Base-by-base conservation (phyloP, 1,139 yeast species). In the Pneumocystis murina region DNA sequence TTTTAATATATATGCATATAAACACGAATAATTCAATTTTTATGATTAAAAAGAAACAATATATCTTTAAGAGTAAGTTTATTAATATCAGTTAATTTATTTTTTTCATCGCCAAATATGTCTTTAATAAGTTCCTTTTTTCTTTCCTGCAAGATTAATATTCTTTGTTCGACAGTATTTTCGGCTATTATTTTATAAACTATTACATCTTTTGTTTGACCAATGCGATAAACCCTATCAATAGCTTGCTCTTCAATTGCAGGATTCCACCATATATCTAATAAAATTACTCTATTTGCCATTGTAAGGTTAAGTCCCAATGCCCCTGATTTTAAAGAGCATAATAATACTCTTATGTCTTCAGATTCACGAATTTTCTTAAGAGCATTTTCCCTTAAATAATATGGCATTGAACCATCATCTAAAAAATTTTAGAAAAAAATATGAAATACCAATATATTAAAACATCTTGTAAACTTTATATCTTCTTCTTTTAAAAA, bases 141-240 rank as follows among this genome's bases (percentile, higher is more conserved):
- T 67, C 72, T 72, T 38, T 79, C 79, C 68, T 83, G 86, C 43
- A 82, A 72, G 64, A 72, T 98, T 68, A 92, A 78, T 66, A 92
- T 95, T 72, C 92, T 96, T 74, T 92, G 98, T 74, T 92, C 99
- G 20, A 92, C 96, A 0, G 98, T 92, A 71, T 94, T 98, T 71
- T 92, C 92, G 68, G 96, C 86, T 28, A 94, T 97, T 76, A 94
- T 88, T 72, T 98, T 80, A 74, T 94, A 92, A 28, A 92, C 97
- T 82, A 90, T 87, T 61, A 92, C 99, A 75, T 92, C 97, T 55
- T 74, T 71, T 3, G 76, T 75, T 70, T 83, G 87, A 2, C 87
- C 87, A 59, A 83, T 77, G 66, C 87, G 75, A 69, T 83, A 82
- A 4, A 80, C 85, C 60, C 87, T 75, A 69, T 83, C 86, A 68